Base-by-base conservation (phyloP, 1,284 basidiomycete genomes). In the Cryptococcus neoformans region DNA sequence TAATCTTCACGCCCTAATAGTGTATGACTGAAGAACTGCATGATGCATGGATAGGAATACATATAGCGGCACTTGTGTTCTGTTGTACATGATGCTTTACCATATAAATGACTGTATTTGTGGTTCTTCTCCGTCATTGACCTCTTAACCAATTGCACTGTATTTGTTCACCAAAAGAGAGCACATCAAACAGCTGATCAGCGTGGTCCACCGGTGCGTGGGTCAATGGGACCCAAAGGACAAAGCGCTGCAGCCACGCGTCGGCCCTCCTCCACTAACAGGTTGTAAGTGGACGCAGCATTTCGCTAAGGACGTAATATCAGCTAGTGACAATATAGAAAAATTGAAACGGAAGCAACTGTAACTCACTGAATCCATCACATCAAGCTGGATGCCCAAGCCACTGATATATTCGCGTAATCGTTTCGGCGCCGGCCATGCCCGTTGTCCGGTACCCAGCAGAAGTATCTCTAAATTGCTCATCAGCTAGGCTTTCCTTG, bases 271-370 rank as follows among this genome's bases (percentile, higher is more conserved):
- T 98, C 95, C 0, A 87, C 79, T 42, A 98, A 82, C 38, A 98
- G 78, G 75, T 98, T 98, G 77, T 92, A 98, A 0, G 94, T 96
- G 38, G 92, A 88, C 68, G 91, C 92, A 10, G 94, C 94, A 71
- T 95, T 95, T 64, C 89, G 81, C 90, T 92, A 62, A 0, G 16
- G 9, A 14, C 34, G 34, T 53, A 9, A 21, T 36, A 42, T 11
- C 39, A 36, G 41, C 17, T 35, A 28, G 51, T 17, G 17, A 10
- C 16, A 28, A 28, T 17, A 49, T 44, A 34, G 36, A 36, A 5
- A 35, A 14, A 16, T 11, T 6, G 10, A 16, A 17, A 40, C 6
- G 51, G 36, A 44, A 11, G 28, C 11, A 34, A 36, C 1, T 3
- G 41, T 16, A n/a, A 57, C 54, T 53, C 69, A 94, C 94, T 49